Evolutionary conservation across 108 stramenopile species (phyloP).

Genomic region (Nitzschia inconspicua): DNA sequence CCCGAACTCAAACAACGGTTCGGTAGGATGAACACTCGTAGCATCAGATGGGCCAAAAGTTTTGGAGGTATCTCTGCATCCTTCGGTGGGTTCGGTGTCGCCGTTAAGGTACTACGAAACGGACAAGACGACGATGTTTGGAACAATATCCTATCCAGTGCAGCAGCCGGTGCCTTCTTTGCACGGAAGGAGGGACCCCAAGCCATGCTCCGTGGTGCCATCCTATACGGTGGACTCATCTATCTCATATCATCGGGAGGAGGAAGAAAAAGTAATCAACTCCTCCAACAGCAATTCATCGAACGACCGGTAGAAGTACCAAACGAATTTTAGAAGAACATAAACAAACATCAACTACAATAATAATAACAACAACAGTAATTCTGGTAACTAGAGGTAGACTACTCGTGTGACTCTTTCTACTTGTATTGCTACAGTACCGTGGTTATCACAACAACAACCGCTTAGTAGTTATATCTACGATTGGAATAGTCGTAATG

Average conservation of each 20-base stretch:
- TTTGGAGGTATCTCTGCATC: constrained; percentile 62
- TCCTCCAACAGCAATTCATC: too few relatives aligned
- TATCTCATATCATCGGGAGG: constrained; percentile 49
- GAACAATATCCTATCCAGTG: constrained; percentile 63
- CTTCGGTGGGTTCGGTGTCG: constrained; percentile 64
- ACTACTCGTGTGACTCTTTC: too few relatives aligned
- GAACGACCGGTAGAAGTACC: too few relatives aligned
- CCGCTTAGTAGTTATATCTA: too few relatives aligned
- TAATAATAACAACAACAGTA: too few relatives aligned
- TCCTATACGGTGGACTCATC: constrained; percentile 69
- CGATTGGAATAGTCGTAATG: too few relatives aligned
- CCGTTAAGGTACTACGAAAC: constrained; percentile 42
- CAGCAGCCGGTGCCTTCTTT: constrained; percentile 71
- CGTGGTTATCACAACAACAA: too few relatives aligned
- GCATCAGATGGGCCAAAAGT: constrained; percentile 38
- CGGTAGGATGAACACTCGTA: constrained; percentile 44
- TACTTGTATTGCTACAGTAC: too few relatives aligned
- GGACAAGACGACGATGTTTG: constrained; percentile 58
- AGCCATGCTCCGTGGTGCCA: constrained; percentile 71
- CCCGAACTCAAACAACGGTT: constrained; percentile 33
- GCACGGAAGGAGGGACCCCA: constrained; percentile 64
- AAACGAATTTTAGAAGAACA: too few relatives aligned
- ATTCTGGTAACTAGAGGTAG: too few relatives aligned
- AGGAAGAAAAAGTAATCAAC: too few relatives aligned
- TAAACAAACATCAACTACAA: too few relatives aligned